Conservation (phyloP, 2,329 filamentous ascomycete species). For the Ceratocystis destructans region DNA sequence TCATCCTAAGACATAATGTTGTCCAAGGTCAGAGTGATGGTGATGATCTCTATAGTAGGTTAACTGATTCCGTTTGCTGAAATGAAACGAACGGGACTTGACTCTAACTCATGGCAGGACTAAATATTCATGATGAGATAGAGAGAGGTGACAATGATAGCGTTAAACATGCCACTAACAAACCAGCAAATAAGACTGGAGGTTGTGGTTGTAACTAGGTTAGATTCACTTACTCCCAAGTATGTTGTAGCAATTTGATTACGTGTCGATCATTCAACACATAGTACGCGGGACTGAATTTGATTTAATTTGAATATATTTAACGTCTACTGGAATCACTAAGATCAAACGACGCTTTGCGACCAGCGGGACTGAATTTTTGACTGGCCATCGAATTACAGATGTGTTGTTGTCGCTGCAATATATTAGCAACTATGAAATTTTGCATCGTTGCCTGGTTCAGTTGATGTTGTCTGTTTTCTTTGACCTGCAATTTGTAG, state of each 20-base stretch:
- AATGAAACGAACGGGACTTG: neutral
- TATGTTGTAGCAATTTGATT: neutral
- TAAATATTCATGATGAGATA: constrained; percentile 80
- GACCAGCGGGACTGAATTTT: too few species aligned
- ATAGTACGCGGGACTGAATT: too few species aligned
- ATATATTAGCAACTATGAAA: too few species aligned
- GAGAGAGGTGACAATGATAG: constrained; percentile 90
- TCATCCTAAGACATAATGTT: constrained; percentile 67
- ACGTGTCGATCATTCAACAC: too few species aligned
- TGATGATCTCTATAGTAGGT: constrained; percentile 47
- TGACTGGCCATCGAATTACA: too few species aligned
- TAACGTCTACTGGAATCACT: too few species aligned
- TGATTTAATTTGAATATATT: too few species aligned
- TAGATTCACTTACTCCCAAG: neutral
- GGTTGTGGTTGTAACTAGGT: constrained; percentile 18
- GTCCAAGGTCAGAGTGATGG: constrained; percentile 60
- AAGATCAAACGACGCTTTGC: too few species aligned
- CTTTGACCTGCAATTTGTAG: neutral
- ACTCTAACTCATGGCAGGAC: constrained; percentile 37
- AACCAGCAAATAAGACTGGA: neutral
- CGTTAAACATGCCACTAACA: constrained; percentile 41
- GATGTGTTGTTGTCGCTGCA: too few species aligned
- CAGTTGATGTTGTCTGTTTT: neutral
- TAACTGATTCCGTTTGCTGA: neutral
- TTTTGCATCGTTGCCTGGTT: too few species aligned